phyloP scores from a whole-genome alignment of 2,329 filamentous ascomycete genomes.

The Fusarium virguliforme region DNA sequence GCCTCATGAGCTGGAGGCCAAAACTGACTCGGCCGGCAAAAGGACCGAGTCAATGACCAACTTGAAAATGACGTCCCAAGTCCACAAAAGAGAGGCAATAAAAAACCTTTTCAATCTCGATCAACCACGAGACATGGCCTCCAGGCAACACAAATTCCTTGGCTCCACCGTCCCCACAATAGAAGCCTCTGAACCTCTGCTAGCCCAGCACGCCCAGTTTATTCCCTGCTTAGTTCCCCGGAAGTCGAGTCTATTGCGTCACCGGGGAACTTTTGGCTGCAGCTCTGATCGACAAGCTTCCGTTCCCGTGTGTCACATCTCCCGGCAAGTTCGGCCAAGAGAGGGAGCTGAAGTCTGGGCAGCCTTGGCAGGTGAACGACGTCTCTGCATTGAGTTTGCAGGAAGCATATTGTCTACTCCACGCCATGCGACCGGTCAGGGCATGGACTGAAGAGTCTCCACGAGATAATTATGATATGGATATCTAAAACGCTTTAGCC shows the following conservation, averaged over 20 bases:
- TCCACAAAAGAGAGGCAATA: constrained; percentile 4
- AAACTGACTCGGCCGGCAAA: constrained; percentile 4
- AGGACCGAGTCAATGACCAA: neutral
- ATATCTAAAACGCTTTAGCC: neutral
- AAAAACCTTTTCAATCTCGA: neutral
- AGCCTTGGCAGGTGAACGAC: neutral
- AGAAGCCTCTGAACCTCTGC: neutral
- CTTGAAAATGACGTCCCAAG: neutral
- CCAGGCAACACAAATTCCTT: constrained; percentile 20
- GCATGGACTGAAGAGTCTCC: constrained; percentile 1
- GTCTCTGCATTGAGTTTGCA: neutral
- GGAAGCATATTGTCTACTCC: neutral
- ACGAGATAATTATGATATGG: constrained; percentile 4
- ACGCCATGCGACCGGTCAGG: neutral
- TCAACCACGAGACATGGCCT: constrained; percentile 1
- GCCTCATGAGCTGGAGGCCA: neutral
- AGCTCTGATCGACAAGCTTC: constrained; percentile 2
- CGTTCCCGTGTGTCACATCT: constrained; percentile 1
- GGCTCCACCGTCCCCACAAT: constrained; percentile 13
- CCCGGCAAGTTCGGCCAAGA: constrained; percentile 9
- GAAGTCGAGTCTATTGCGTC: constrained; percentile 9
- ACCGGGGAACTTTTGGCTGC: constrained; percentile 1
- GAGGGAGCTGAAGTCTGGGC: constrained; percentile 8
- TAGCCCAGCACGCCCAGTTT: neutral
- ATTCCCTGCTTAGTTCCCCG: constrained; percentile 12